A percentile compares a stretch with the other conserved stretches of the same genome.
Evolutionary conservation across 768 basidiomycete genomes (phyloP).

Genomic region (Leccinum imitatum): DNA sequence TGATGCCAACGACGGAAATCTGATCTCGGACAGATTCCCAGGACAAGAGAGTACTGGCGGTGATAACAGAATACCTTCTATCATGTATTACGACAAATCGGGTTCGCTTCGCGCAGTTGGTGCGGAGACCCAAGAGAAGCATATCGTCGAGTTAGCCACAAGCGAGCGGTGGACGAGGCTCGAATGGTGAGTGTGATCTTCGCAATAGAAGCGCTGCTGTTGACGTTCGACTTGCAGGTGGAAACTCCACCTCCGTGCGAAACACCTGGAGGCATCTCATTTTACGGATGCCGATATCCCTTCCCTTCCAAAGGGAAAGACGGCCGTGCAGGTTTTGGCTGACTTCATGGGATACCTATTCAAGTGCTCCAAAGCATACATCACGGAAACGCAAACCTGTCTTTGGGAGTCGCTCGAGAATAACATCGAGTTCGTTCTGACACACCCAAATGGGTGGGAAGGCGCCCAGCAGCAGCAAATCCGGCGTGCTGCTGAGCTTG

Average conservation of each 20-base stretch:
- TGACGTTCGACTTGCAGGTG: constrained; percentile 16
- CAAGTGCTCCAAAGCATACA: constrained; percentile 42
- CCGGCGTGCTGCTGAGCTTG: constrained; percentile 48
- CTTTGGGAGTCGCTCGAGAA: constrained; percentile 45
- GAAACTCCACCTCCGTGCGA: constrained; percentile 37
- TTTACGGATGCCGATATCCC: constrained; percentile 21
- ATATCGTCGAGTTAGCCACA: constrained; percentile 33
- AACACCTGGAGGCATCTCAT: constrained; percentile 25
- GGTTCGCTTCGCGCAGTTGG: constrained; percentile 41
- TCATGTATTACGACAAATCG: constrained; percentile 41
- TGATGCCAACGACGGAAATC: background rate
- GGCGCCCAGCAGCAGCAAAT: constrained; percentile 55
- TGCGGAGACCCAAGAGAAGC: constrained; percentile 39
- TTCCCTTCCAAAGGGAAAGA: constrained; percentile 12
- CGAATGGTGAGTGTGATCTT: constrained; percentile 34
- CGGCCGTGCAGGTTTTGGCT: constrained; percentile 25
- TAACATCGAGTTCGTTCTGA: constrained; percentile 49
- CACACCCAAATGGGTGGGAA: constrained; percentile 66
- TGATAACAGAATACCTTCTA: constrained; percentile 42
- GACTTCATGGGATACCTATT: constrained; percentile 47
- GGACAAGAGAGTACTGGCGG: constrained; percentile 38
- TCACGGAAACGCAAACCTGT: constrained; percentile 40
- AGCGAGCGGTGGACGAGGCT: constrained; percentile 42
- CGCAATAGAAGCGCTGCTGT: too few species aligned
- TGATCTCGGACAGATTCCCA: constrained; percentile 25